Percentiles rank a stretch among this genome's conserved stretches.
phyloP scores from a whole-genome alignment of 176 grass and related monocot species.

The Oropetium thomaeum region DNA sequence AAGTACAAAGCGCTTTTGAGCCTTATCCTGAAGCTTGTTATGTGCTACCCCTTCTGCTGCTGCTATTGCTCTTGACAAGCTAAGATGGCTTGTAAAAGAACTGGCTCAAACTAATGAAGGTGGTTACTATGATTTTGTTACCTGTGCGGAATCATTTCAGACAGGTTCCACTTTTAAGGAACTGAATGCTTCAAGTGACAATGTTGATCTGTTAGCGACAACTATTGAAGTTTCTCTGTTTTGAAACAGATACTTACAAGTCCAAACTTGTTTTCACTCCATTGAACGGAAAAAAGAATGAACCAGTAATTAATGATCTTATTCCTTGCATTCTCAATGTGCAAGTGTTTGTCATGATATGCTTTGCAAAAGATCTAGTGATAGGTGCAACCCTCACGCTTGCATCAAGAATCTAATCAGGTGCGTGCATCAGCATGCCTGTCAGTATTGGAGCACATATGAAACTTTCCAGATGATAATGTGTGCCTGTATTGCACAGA shows the following conservation, averaged over 20 bases:
- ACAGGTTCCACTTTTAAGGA: conserved; percentile 1
- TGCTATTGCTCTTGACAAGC: conserved; percentile 55
- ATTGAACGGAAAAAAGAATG: conserved; percentile 14
- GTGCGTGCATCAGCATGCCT: conserved; percentile 42
- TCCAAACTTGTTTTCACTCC: conserved; percentile 9
- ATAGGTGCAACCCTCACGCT: conserved; percentile 40
- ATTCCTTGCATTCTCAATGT: conserved; percentile 45
- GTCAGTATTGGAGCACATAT: conserved; percentile 47
- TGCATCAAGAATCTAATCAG: conserved; percentile 45
- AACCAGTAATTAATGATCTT: conserved; percentile 27
- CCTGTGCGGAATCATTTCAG: conserved; percentile 24
- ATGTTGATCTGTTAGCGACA: conserved; percentile 8
- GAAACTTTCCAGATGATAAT: conserved; percentile 60
- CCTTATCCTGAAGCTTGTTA: conserved; percentile 59
- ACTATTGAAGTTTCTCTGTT: conserved; percentile 15
- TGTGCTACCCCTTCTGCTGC: conserved; percentile 53
- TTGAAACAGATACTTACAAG: conserved; percentile 16
- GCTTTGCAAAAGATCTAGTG: conserved; percentile 33
- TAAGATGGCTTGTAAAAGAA: conserved; percentile 49
- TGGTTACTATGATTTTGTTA: conserved; percentile 10
- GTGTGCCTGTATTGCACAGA: conserved; percentile 31
- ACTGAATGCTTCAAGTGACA: conserved; percentile 21
- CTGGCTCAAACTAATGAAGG: conserved; percentile 32
- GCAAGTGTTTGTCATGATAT: conserved; percentile 54
- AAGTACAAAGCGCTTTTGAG: conserved; percentile 39